Percentiles rank a stretch among this genome's conserved stretches.
These are phyloP conservation scores for Tolypocladium nubicola DNA, from an alignment of 2,329 filamentous ascomycete genomes.

Conservation along the genomic window DNA sequence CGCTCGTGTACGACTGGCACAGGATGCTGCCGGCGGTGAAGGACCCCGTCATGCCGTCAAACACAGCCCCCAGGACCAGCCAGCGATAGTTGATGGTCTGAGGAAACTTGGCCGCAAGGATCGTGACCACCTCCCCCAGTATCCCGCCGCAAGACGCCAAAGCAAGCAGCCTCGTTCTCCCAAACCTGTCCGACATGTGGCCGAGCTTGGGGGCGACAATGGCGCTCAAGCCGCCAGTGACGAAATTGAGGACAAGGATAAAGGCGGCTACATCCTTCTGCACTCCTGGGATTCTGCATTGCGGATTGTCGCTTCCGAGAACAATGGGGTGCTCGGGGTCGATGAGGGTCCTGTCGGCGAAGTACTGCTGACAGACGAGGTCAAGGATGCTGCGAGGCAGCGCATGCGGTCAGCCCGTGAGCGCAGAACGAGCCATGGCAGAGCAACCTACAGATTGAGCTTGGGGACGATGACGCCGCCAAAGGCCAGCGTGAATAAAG, in stretches of 20 bases:
- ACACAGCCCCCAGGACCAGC: conserved; percentile 63
- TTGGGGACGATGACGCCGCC: conserved; percentile 80
- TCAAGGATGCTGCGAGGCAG: conserved; percentile 51
- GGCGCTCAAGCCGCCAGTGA: conserved; percentile 68
- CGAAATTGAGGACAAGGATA: conserved; percentile 62
- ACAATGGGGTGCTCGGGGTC: conserved; percentile 52
- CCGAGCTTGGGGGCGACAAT: conserved; percentile 76
- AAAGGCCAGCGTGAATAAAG: conserved; percentile 75
- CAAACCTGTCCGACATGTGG: conserved; percentile 76
- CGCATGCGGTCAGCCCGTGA: not conserved
- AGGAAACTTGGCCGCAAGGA: conserved; percentile 66
- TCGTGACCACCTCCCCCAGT: conserved; percentile 62
- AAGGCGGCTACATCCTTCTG: conserved; percentile 70
- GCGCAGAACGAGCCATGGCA: not conserved
- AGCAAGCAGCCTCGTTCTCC: conserved; percentile 64
- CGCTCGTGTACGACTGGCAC: conserved; percentile 77
- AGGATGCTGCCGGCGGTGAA: conserved; percentile 73
- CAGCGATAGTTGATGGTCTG: conserved; percentile 65
- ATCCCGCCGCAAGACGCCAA: conserved; percentile 67
- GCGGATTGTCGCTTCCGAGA: conserved; percentile 59
- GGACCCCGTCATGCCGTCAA: conserved; percentile 80
- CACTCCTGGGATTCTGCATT: conserved; percentile 72
- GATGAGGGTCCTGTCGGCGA: conserved; percentile 51
- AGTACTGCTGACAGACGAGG: conserved; percentile 75
- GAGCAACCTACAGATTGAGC: conserved; percentile 55